phyloP scores from a whole-genome alignment of 371 early-diverging fungal genomes.

The Syncephalis fuscata region DNA sequence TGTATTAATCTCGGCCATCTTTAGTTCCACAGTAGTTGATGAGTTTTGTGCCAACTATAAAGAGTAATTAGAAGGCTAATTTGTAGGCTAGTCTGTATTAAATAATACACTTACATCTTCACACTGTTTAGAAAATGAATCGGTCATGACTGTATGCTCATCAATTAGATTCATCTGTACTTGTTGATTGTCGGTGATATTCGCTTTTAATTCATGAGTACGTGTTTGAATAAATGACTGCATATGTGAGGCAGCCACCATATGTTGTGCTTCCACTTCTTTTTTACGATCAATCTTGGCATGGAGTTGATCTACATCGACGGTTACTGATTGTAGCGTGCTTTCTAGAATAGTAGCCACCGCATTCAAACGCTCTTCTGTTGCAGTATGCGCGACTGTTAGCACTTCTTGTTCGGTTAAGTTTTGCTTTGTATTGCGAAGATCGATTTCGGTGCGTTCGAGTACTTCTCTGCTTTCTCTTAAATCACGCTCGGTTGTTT shows the following conservation, averaged over 20 bases:
- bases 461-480: slow-evolving; percentile 13
- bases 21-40: too few relatives aligned
- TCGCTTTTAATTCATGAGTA: slow-evolving; percentile 1
- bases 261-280: neutral
- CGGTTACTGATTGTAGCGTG: neutral
- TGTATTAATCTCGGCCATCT: too few relatives aligned
- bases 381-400: slow-evolving; percentile 25
- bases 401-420: slow-evolving; percentile 14
- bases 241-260: neutral
- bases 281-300: neutral
- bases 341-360: slow-evolving; percentile 18
- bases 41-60: too few relatives aligned
- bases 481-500: slow-evolving; percentile 16
- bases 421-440: slow-evolving; percentile 13
- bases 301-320: neutral
- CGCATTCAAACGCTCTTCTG: slow-evolving; percentile 21
- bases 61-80: too few relatives aligned
- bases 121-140: neutral
- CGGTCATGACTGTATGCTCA: neutral
- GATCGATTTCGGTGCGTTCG: slow-evolving; percentile 12
- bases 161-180: neutral
- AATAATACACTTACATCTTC: neutral
- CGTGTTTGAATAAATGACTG: neutral
- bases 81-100: too few relatives aligned
- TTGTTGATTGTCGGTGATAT: neutral